Conservation (phyloP, 495 filamentous ascomycete species). For the Penicillium antarcticum region DNA sequence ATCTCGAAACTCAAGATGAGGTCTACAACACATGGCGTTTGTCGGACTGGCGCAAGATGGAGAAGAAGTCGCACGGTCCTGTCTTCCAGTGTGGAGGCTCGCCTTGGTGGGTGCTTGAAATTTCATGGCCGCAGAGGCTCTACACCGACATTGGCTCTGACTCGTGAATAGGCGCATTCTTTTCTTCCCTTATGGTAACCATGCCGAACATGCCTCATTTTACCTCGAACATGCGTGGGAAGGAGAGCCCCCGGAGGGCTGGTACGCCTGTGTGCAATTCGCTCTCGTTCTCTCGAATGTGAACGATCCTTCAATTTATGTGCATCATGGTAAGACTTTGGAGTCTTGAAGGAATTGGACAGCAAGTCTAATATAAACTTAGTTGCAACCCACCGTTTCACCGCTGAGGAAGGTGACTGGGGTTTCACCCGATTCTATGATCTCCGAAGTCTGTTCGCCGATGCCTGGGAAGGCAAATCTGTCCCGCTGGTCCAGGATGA, state of each 20-base stretch:
- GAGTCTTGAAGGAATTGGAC: background rate
- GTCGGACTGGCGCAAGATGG: constrained; percentile 68
- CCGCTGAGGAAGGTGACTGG: constrained; percentile 96
- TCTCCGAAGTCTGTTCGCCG: constrained; percentile 73
- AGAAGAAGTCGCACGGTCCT: constrained; percentile 81
- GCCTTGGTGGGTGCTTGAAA: constrained; percentile 66
- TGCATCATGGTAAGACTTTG: constrained; percentile 55
- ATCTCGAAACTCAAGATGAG: constrained; percentile 71
- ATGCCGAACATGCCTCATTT: constrained; percentile 85
- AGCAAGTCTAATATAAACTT: constrained; percentile 16
- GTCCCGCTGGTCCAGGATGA: constrained; percentile 88
- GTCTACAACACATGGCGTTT: constrained; percentile 80
- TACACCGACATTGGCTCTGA: constrained; percentile 7
- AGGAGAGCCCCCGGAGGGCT: constrained; percentile 72
- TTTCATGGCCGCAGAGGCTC: background rate
- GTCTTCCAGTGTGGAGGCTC: constrained; percentile 80
- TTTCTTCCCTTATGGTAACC: constrained; percentile 93
- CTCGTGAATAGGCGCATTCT: constrained; percentile 70
- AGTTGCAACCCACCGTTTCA: constrained; percentile 85
- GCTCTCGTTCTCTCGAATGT: constrained; percentile 90
- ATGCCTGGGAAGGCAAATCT: constrained; percentile 62
- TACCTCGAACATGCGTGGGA: constrained; percentile 94
- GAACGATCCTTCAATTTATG: constrained; percentile 76
- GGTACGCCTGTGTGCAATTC: constrained; percentile 97
- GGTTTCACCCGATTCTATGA: constrained; percentile 94